A percentile compares a stretch with the other conserved stretches of the same genome.
phyloP scores from a whole-genome alignment of 2,329 filamentous ascomycete species.

The Coniochaeta sp. region DNA sequence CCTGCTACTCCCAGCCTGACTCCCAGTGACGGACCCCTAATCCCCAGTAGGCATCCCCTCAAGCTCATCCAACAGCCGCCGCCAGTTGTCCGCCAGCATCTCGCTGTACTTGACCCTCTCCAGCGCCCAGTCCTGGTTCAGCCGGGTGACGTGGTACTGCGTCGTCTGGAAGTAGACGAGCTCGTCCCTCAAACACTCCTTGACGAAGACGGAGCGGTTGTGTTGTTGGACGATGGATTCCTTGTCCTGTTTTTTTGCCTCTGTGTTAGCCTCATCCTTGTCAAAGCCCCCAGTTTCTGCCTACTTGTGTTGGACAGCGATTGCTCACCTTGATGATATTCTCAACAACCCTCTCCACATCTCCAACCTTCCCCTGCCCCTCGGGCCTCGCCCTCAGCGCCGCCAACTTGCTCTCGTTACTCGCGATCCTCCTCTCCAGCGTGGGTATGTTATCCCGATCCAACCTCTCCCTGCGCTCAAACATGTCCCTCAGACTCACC shows the following conservation, averaged over 20 bases:
- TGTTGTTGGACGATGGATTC: constrained; percentile 93
- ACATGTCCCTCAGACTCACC: constrained; percentile 85
- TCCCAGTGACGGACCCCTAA: too few relatives aligned
- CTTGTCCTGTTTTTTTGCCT: constrained; percentile 81
- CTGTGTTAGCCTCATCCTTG: too few relatives aligned
- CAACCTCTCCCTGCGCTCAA: constrained; percentile 80
- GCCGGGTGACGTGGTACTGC: constrained; percentile 80
- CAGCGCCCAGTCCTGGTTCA: constrained; percentile 96
- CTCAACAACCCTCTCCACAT: constrained; percentile 87
- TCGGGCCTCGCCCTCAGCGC: constrained; percentile 68
- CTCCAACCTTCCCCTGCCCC: constrained; percentile 70
- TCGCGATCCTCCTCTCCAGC: constrained; percentile 76
- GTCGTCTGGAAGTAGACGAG: constrained; percentile 79
- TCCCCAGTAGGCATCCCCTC: constrained; percentile 89
- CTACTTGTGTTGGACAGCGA: too few relatives aligned
- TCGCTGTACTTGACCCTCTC: constrained; percentile 97
- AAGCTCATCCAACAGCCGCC: constrained; percentile 76
- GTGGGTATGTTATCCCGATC: constrained; percentile 88
- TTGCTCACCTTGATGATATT: constrained; percentile 79
- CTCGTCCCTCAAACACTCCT: constrained; percentile 88
- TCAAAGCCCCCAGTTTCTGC: too few relatives aligned
- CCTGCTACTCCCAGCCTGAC: background rate
- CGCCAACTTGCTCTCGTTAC: constrained; percentile 77
- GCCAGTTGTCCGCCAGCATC: constrained; percentile 92
- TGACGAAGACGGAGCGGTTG: constrained; percentile 88